These are phyloP conservation scores for Ilex paraguariensis DNA, from an alignment of 305 asterid species.

Conservation along the genomic window DNA sequence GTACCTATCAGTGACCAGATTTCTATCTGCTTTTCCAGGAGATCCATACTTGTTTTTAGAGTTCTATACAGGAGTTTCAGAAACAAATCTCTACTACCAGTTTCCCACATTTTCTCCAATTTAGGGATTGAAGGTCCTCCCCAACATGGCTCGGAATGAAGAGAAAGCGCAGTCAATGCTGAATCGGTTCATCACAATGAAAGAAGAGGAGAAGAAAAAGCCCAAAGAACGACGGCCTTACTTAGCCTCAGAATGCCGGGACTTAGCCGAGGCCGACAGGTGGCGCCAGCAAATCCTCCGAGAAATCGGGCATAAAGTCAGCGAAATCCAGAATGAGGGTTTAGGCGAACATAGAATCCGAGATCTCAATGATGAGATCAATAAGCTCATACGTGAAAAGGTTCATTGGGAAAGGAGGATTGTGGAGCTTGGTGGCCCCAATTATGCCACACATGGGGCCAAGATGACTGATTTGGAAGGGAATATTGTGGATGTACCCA, in stretches of 20 bases:
- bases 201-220: conserved; percentile 78
- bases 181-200: conserved; percentile 85
- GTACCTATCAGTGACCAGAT: too few species aligned
- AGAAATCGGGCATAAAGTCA: conserved; percentile 83
- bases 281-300: conserved; percentile 98
- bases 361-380: conserved; percentile 90
- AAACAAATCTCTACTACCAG: too few species aligned
- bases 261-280: conserved; percentile 88
- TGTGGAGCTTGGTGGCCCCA: conserved; percentile 89
- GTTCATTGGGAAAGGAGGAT: conserved; percentile 91
- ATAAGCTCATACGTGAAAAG: conserved; percentile 85
- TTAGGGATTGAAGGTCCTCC: too few species aligned
- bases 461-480: conserved; percentile 99
- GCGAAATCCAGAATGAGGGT: conserved; percentile 93
- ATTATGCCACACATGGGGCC: conserved; percentile 57
- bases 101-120: too few species aligned
- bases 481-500: conserved; percentile 90
- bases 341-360: conserved; percentile 84
- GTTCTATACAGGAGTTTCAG: too few species aligned
- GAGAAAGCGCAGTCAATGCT: conserved; percentile 99
- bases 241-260: conserved; percentile 95
- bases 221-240: conserved; percentile 96
- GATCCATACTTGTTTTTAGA: too few species aligned
- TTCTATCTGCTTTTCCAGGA: too few species aligned
- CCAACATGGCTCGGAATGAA: conserved; percentile 87